phyloP scores from a whole-genome alignment of 805 yeast genomes.

The Metschnikowia cubensis region DNA sequence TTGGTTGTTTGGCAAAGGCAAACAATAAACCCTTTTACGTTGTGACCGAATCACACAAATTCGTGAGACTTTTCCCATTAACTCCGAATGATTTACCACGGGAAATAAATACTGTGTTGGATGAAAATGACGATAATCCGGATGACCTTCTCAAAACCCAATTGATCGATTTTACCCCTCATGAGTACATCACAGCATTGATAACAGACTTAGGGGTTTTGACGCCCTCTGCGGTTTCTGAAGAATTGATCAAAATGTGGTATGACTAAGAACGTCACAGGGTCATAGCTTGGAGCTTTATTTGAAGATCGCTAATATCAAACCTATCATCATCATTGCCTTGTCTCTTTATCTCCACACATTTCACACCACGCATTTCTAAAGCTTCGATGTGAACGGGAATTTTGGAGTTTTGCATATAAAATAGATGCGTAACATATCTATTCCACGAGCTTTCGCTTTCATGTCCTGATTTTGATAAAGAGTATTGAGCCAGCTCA shows the following conservation, averaged over 20 bases:
- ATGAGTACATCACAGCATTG: constrained; percentile 89
- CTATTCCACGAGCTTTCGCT: constrained; percentile 32
- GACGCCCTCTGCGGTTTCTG: constrained; percentile 98
- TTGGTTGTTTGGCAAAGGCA: constrained; percentile 86
- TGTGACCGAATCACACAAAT: constrained; percentile 91
- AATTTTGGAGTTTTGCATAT: constrained; percentile 49
- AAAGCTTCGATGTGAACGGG: constrained; percentile 43
- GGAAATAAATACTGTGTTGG: constrained; percentile 24
- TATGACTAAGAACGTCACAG: constrained; percentile 53
- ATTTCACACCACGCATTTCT: constrained; percentile 41
- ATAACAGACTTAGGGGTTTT: constrained; percentile 95
- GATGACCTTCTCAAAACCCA: constrained; percentile 29
- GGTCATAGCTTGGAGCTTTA: neutral
- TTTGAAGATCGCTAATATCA: constrained; percentile 40
- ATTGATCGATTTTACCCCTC: constrained; percentile 87
- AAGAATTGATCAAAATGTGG: constrained; percentile 97
- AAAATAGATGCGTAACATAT: constrained; percentile 62
- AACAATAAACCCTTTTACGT: constrained; percentile 93
- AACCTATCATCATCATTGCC: constrained; percentile 27
- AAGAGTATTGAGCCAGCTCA: constrained; percentile 54
- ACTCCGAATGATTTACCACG: constrained; percentile 87
- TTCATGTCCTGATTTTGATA: constrained; percentile 21
- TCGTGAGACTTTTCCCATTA: constrained; percentile 92
- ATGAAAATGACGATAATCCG: constrained; percentile 20
- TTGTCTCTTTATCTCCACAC: constrained; percentile 37